Percentiles rank a stretch among this genome's conserved stretches.
These are phyloP conservation scores for Globisporangium recalcitrans DNA, from an alignment of 352 stramenopile genomes.

Conservation along the genomic window DNA sequence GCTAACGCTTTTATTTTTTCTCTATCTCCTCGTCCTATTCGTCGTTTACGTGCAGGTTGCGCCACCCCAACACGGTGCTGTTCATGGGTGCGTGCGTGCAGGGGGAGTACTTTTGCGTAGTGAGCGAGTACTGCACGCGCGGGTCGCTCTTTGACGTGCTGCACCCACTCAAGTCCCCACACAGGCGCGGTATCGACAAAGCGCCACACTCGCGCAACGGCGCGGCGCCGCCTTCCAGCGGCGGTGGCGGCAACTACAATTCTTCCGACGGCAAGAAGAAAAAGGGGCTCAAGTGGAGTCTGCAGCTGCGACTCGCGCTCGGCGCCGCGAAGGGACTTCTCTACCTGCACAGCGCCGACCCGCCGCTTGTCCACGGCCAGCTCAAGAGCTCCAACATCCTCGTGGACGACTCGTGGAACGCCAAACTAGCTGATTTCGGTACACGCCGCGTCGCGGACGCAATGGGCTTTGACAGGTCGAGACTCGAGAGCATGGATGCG, in stretches of 20 bases:
- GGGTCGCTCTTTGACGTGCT: slow-evolving; percentile 96
- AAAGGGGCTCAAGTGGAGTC: slow-evolving; percentile 75
- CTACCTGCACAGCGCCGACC: slow-evolving; percentile 82
- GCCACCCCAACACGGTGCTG: slow-evolving; percentile 98
- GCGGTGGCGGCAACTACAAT: slow-evolving; percentile 13
- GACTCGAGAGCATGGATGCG: slow-evolving; percentile 52
- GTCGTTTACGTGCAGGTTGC: slow-evolving; percentile 47
- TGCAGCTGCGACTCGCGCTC: slow-evolving; percentile 74
- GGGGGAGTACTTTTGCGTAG: slow-evolving; percentile 94
- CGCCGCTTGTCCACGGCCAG: slow-evolving; percentile 78
- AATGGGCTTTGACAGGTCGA: slow-evolving; percentile 65
- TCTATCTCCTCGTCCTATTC: neutral
- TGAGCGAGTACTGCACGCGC: slow-evolving; percentile 94
- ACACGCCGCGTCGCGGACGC: slow-evolving; percentile 74
- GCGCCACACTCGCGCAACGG: slow-evolving; percentile 15
- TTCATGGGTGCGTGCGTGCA: slow-evolving; percentile 97
- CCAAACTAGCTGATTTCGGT: slow-evolving; percentile 85
- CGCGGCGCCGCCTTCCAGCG: neutral
- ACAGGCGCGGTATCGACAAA: slow-evolving; percentile 13
- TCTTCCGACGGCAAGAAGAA: slow-evolving; percentile 35
- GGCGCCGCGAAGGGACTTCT: slow-evolving; percentile 72
- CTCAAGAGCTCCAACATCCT: slow-evolving; percentile 88
- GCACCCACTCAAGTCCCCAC: slow-evolving; percentile 39
- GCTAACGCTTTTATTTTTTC: neutral
- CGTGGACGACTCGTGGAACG: slow-evolving; percentile 87